A percentile compares a stretch with the other conserved stretches of the same genome.
Conservation (phyloP, 2,329 filamentous ascomycete species). For the Magnaporthiopsis rhizophila region DNA sequence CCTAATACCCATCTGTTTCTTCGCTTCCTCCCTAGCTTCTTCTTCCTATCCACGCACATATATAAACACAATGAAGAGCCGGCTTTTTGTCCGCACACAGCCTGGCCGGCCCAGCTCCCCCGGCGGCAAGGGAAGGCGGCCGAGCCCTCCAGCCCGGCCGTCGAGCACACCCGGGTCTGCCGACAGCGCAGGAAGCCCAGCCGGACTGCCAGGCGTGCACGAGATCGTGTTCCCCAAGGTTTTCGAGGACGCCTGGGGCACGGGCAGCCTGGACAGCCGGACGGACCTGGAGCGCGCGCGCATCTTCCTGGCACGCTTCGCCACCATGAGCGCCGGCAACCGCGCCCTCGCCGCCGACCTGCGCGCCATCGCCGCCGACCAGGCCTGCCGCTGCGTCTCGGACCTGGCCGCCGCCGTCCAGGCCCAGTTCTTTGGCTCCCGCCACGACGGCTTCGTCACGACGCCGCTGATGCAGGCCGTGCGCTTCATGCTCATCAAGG, state of each 20-base stretch:
- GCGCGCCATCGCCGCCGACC: conserved; percentile 21
- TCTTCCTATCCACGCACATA: neutral
- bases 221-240: conserved; percentile 23
- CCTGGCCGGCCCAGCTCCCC: neutral
- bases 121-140: neutral
- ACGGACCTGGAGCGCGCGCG: conserved; percentile 23
- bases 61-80: neutral
- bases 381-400: conserved; percentile 15
- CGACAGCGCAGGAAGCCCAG: neutral
- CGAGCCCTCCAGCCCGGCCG: neutral
- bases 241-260: conserved; percentile 25
- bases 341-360: conserved; percentile 16
- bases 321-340: conserved; percentile 19
- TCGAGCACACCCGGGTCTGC: neutral
- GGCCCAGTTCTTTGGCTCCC: conserved; percentile 18
- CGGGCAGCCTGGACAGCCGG: conserved; percentile 12
- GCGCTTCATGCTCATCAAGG: conserved; percentile 26
- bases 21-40: neutral
- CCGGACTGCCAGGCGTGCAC: conserved; percentile 6
- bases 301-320: conserved; percentile 23
- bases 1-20: neutral
- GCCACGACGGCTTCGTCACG: conserved; percentile 21
- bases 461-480: conserved; percentile 25
- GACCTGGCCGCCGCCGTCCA: conserved; percentile 22
- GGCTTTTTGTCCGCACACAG: conserved; percentile 1